These are phyloP conservation scores for Cordyceps cateniannulata DNA, from an alignment of 2,329 filamentous ascomycete species.

Conservation along the genomic window DNA sequence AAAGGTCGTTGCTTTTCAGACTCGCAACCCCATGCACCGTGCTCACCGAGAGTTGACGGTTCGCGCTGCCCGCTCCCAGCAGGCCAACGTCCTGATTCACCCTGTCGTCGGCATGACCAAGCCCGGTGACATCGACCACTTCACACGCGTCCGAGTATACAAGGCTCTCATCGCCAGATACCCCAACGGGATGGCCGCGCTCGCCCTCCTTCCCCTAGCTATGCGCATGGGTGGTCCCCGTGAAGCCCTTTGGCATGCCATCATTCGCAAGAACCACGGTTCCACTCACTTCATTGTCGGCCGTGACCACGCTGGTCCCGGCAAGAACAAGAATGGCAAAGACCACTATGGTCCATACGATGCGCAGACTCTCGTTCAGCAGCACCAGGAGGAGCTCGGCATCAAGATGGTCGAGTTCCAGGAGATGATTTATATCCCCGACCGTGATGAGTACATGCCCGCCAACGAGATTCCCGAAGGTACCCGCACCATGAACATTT, in stretches of 20 bases:
- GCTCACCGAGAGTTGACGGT: constrained; percentile 97
- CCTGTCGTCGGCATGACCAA: constrained; percentile 98
- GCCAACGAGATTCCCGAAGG: constrained; percentile 82
- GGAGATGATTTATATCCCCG: constrained; percentile 98
- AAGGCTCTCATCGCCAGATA: constrained; percentile 93
- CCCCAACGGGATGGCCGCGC: constrained; percentile 97
- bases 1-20: constrained; percentile 98
- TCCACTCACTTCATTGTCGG: constrained; percentile 99
- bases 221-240: constrained; percentile 99
- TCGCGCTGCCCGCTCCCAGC: constrained; percentile 87
- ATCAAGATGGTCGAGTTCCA: constrained; percentile 99
- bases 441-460: constrained; percentile 92
- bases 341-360: constrained; percentile 99
- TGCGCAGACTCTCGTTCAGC: constrained; percentile 90
- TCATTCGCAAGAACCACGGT: constrained; percentile 99
- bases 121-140: constrained; percentile 99
- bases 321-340: constrained; percentile 94
- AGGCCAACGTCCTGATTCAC: constrained; percentile 98
- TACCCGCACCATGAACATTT: constrained; percentile 81
- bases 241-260: constrained; percentile 99
- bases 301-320: constrained; percentile 94
- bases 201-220: constrained; percentile 88
- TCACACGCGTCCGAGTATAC: constrained; percentile 98
- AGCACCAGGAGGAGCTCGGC: constrained; percentile 92
- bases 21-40: constrained; percentile 97